Percentiles rank a stretch among this genome's conserved stretches.
phyloP scores from a whole-genome alignment of 140 eudicot genomes.

The Flaveria floridana region DNA sequence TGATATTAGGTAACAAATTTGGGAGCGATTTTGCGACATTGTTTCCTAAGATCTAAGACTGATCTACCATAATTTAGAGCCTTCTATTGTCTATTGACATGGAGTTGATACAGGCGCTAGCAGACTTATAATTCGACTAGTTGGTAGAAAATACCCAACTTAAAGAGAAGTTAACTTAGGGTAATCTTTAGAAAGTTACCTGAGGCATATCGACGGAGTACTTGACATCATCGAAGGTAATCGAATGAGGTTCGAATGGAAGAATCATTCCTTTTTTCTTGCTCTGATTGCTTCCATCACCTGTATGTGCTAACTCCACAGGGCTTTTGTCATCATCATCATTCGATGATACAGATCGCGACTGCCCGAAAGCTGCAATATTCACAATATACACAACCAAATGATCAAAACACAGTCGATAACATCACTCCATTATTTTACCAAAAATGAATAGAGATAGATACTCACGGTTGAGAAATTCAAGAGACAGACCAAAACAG shows the following conservation, averaged over 20 bases:
- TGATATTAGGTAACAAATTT: not conserved
- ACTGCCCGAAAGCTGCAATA: conserved; percentile 59
- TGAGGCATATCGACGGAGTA: conserved; percentile 85
- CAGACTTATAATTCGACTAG: too few species aligned
- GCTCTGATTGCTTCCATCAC: conserved; percentile 31
- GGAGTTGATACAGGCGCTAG: too few species aligned
- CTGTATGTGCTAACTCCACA: conserved; percentile 41
- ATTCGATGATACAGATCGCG: conserved; percentile 47
- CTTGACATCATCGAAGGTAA: conserved; percentile 66
- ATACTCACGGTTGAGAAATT: conserved; percentile 54
- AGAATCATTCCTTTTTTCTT: conserved; percentile 81
- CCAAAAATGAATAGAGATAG: not conserved
- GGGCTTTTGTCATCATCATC: conserved; percentile 27
- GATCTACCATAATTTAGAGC: not conserved
- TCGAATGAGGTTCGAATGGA: conserved; percentile 77
- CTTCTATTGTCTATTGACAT: not conserved
- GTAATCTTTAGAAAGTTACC: conserved; percentile 34
- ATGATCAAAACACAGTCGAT: not conserved
- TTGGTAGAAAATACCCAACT: too few species aligned
- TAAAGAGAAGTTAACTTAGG: too few species aligned
- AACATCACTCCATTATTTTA: not conserved
- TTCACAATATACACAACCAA: not conserved
- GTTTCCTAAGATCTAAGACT: not conserved
- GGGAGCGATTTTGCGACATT: not conserved
- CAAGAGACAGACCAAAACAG: conserved; percentile 44